Evolutionary conservation across 2,329 filamentous ascomycete genomes (phyloP), one percentile per base, ranked within the genome.

Genomic region (Aspergillus niger): DNA sequence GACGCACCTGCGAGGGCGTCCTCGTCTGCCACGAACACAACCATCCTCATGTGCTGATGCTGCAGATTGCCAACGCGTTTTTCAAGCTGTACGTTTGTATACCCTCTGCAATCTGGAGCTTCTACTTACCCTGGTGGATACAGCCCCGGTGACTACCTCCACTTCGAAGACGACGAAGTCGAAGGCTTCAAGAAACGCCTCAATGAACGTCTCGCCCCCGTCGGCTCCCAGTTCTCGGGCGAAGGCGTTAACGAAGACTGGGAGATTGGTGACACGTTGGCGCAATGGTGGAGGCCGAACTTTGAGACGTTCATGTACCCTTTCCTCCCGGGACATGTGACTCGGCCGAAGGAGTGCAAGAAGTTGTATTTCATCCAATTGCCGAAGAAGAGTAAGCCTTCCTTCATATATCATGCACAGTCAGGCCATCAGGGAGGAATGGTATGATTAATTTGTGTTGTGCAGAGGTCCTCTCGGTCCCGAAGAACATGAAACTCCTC

Each of bases 231-330:
- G 65, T 89, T 90, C 70, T 84, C 91, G 26, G 91, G 92, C 63
- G 91, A 96, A 76, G 91, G 91, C 53, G 91, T 95, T 69, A 93
- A 94, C 75, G 91, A 91, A 65, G 92, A 97, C 73, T 99, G 95
- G 95, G 86, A 96, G 76, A 88, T 99, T 68, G 92, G 91, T 69
- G 95, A 98, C 76, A 97, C 93, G 52, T 84, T 99, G 59, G 94
- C 95, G 57, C 93, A 97, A 80, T 99, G 95, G 95, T 99, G 94
- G 92, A 85, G 95, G 60, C 95, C 95, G 57, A 99, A 98, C 82
- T 97, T 98, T 75, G 95, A 99, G 83, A 98, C 95, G 2, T 98
- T 98, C 83, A 97, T 99, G 92, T 99, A 99, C 76, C 95, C 95
- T 0, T 99, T 97, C 78, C 89, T 98, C 59, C 95, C 95, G 7